These are phyloP conservation scores for Pseudevernia furfuracea DNA, from an alignment of 495 filamentous ascomycete genomes.

Conservation along the genomic window DNA sequence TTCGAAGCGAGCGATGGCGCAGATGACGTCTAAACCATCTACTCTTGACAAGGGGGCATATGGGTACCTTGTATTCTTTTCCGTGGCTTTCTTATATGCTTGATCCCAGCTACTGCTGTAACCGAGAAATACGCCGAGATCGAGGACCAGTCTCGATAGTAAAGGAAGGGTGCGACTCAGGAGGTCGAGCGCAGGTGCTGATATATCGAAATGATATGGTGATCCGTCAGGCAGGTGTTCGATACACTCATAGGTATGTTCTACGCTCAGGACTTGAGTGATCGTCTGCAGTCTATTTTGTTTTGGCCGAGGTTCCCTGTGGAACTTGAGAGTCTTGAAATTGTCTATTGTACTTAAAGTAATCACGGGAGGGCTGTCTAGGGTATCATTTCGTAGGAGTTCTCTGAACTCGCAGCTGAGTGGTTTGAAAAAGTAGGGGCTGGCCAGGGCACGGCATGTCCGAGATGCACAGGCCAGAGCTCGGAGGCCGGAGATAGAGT, in stretches of 20 bases:
- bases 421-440: conserved; percentile 10
- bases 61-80: background rate
- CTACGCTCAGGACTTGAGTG: background rate
- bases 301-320: background rate
- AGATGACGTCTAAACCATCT: background rate
- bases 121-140: background rate
- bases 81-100: background rate
- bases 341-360: background rate
- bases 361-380: background rate
- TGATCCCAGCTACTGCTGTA: conserved; percentile 5
- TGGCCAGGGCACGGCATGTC: conserved; percentile 11
- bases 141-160: background rate
- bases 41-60: background rate
- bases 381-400: background rate
- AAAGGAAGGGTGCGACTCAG: background rate
- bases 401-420: background rate
- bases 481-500: conserved; percentile 6
- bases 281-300: background rate
- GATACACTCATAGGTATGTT: background rate
- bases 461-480: conserved; percentile 10
- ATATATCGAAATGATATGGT: background rate
- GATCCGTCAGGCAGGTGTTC: background rate
- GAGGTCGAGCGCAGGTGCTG: background rate
- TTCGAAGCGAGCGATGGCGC: conserved; percentile 1
- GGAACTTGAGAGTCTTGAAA: background rate